These are phyloP conservation scores for Setaria viridis DNA, from an alignment of 202 grass and related monocot species.

Conservation along the genomic window DNA sequence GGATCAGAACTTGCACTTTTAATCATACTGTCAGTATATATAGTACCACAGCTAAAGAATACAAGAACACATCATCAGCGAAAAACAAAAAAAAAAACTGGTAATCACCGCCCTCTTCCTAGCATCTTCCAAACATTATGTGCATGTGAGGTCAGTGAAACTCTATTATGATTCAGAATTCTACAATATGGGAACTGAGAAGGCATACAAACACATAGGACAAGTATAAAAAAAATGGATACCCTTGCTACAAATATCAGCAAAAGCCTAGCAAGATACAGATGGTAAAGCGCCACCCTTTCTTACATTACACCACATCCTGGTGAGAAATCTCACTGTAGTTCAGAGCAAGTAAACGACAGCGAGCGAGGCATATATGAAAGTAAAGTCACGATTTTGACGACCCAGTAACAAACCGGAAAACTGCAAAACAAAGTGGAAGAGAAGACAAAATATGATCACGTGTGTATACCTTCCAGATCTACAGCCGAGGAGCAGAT, in stretches of 20 bases:
- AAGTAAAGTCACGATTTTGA: not conserved
- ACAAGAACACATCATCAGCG: not conserved
- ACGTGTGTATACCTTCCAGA: slow-evolving; percentile 41
- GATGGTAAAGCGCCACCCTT: not conserved
- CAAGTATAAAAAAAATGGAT: not conserved
- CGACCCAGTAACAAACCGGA: not conserved
- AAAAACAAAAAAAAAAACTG: not conserved
- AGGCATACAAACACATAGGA: not conserved
- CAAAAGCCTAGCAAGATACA: not conserved
- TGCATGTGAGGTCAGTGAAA: not conserved
- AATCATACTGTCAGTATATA: not conserved
- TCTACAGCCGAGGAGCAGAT: slow-evolving; percentile 9
- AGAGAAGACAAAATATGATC: not conserved
- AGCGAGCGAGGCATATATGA: not conserved
- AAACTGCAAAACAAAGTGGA: not conserved
- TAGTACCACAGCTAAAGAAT: not conserved
- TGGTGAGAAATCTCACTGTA: not conserved
- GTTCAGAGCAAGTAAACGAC: not conserved
- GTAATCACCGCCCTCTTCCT: not conserved
- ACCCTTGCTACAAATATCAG: not conserved
- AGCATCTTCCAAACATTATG: not conserved
- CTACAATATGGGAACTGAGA: not conserved
- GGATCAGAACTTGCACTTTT: slow-evolving; percentile 17
- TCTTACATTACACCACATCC: not conserved
- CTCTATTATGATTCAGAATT: not conserved